Evolutionary conservation across 305 asterid species (phyloP).

Genomic region (Fraxinus ornus): DNA sequence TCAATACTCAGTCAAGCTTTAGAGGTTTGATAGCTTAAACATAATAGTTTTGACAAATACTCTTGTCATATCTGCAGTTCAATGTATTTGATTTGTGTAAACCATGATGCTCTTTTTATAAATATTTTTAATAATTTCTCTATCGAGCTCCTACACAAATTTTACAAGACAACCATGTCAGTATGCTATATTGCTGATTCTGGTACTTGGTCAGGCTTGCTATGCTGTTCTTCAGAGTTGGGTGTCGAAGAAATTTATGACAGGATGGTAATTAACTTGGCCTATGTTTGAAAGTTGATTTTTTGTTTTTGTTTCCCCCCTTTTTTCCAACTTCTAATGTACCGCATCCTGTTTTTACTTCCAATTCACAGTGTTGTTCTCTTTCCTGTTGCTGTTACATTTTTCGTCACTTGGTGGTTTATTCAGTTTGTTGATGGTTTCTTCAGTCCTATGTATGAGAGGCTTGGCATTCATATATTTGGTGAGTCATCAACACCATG

Average conservation of each 20-base stretch:
- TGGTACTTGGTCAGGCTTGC: conserved; percentile 71
- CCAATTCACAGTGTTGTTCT: conserved; percentile 73
- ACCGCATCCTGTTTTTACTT: conserved; percentile 18
- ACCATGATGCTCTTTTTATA: background rate
- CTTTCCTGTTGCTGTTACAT: conserved; percentile 96
- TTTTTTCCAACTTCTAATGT: background rate
- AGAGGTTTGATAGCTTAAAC: background rate
- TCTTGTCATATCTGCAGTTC: background rate
- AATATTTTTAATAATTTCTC: background rate
- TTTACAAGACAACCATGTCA: conserved; percentile 5
- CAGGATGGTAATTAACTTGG: conserved; percentile 73
- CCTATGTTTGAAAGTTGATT: background rate
- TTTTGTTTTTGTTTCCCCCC: background rate
- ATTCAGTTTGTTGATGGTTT: conserved; percentile 94
- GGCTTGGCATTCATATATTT: conserved; percentile 81
- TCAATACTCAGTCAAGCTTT: background rate
- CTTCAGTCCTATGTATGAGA: conserved; percentile 94
- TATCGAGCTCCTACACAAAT: conserved; percentile 3
- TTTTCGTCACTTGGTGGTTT: conserved; percentile 95
- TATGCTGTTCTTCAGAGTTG: conserved; percentile 97
- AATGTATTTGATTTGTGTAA: conserved; percentile 7
- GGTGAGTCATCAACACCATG: conserved; percentile 49
- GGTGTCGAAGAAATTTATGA: conserved; percentile 98
- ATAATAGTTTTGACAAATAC: background rate
- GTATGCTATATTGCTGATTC: conserved; percentile 19